Base-by-base conservation (phyloP, 257 asterid genomes). In the Knoxia roxburghii region DNA sequence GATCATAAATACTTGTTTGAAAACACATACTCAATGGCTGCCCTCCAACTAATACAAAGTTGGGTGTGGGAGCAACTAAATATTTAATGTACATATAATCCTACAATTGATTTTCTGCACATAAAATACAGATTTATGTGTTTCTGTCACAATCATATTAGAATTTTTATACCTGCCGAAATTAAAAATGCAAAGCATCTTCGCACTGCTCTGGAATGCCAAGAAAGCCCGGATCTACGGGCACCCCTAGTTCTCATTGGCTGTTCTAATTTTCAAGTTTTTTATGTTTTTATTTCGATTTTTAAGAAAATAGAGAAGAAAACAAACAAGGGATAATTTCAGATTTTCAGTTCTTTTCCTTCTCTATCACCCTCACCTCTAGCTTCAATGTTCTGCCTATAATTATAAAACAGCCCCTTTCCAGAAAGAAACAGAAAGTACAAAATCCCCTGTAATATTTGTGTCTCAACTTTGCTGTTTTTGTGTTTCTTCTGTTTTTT, bases 221-320 rank as follows among this genome's bases (percentile, higher is more conserved):
- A 13, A 29, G 39, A 68, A 55, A 45, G 45, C 67, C 67, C 35
- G 58, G 56, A 59, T 69, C 73, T 37, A 20, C 26, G 68, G 68
- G 43, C 43, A 26, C 13, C 67, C 66, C 50, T 29, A 61, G 43
- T 61, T 61, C 62, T 63, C 62, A 70, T 70, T 70, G 68, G 74
- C 52, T 70, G 54, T 13, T 10, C 43, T 32, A 23, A 29, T 60
- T 48, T 60, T 50, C 27, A 26, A 45, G 39, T 24, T 18, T 58
- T 10, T n/a, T n/a, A n/a, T n/a, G n/a, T n/a, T n/a, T n/a, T n/a
- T n/a, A n/a, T n/a, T n/a, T n/a, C n/a, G n/a, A n/a, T n/a, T n/a
- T n/a, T n/a, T n/a, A n/a, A n/a, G n/a, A n/a, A n/a, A n/a, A n/a
- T n/a, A n/a, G n/a, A n/a, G n/a, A n/a, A n/a, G n/a, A n/a, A n/a